These are phyloP conservation scores for Pseudopyricularia javanii DNA, from an alignment of 2,329 filamentous ascomycete genomes.

Conservation along the genomic window DNA sequence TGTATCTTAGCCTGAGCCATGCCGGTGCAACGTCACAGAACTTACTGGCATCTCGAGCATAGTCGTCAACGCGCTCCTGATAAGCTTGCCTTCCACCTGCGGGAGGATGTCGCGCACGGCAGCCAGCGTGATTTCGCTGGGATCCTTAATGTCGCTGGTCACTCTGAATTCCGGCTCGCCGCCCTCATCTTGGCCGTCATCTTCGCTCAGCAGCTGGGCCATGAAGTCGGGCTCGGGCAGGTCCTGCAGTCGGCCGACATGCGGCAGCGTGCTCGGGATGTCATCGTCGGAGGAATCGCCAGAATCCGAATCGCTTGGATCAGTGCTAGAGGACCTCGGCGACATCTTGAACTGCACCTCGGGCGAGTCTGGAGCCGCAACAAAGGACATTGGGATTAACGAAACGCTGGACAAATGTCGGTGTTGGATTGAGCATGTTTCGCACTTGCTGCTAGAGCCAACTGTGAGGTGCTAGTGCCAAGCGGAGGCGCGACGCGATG, in stretches of 20 bases:
- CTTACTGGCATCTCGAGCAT: neutral
- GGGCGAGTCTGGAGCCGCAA: neutral
- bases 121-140: neutral
- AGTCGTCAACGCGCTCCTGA: neutral
- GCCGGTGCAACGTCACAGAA: too few relatives aligned
- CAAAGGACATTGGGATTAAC: neutral
- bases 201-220: neutral
- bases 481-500: too few relatives aligned
- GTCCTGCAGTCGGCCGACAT: too few relatives aligned
- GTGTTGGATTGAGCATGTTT: too few relatives aligned
- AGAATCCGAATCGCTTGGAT: neutral
- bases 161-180: neutral
- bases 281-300: neutral
- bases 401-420: neutral
- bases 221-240: neutral
- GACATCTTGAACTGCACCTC: neutral
- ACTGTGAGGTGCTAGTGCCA: neutral
- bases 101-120: neutral
- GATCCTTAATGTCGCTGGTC: neutral
- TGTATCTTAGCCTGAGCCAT: too few relatives aligned
- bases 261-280: neutral
- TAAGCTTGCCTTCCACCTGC: neutral
- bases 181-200: neutral
- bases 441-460: too few relatives aligned
- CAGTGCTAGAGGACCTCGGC: neutral